phyloP scores from a whole-genome alignment of 2,329 filamentous ascomycete species.

The Colletotrichum neosansevieriae region DNA sequence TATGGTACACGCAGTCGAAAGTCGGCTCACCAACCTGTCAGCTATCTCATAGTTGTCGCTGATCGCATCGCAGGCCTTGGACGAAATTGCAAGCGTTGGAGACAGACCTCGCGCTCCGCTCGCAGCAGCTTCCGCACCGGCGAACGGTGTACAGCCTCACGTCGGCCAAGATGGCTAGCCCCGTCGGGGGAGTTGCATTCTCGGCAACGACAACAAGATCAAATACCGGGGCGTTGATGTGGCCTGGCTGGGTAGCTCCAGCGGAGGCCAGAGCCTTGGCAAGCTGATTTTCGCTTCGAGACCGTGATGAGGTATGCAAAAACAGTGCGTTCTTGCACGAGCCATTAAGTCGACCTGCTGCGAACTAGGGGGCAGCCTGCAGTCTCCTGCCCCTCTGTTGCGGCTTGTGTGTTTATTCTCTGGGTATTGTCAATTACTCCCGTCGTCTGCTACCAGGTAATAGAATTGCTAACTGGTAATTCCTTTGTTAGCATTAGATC shows the following conservation, averaged over 20 bases:
- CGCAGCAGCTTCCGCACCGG: constrained; percentile 39
- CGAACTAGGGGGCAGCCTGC: neutral
- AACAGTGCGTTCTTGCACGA: neutral
- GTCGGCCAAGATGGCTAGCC: neutral
- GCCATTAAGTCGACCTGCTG: constrained; percentile 1
- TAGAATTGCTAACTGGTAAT: no score
- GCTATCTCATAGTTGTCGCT: neutral
- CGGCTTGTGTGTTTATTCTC: no score
- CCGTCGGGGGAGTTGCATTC: neutral
- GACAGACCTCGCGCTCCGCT: neutral
- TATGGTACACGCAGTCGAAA: neutral
- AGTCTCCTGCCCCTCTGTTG: neutral
- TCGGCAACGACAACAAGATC: neutral
- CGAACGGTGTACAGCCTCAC: constrained; percentile 62
- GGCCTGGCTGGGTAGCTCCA: neutral
- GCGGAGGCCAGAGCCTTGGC: neutral
- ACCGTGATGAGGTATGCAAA: neutral
- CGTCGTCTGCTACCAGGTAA: no score
- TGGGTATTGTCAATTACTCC: no score
- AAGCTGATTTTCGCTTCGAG: neutral
- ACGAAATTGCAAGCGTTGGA: neutral
- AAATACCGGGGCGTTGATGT: no score
- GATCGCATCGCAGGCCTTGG: neutral
- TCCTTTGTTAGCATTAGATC: no score
- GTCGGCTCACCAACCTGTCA: neutral